phyloP scores from a whole-genome alignment of 129 eudicot species.

The Lactuca saligna region DNA sequence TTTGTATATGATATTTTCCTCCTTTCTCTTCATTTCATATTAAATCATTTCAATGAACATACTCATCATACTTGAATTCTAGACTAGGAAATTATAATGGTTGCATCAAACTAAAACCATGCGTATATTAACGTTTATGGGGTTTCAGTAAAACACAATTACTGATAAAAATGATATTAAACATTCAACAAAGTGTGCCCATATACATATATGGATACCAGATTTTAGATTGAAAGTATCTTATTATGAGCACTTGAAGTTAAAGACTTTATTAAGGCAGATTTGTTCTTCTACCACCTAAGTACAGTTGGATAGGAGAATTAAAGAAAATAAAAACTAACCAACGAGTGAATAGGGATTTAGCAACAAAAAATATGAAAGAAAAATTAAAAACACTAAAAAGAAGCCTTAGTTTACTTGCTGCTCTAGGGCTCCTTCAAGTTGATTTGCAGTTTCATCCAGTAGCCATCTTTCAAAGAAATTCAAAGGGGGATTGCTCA shows the following conservation, averaged over 20 bases:
- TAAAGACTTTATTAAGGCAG: constrained; percentile 30
- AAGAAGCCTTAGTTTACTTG: constrained; percentile 30
- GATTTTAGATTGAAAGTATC: neutral
- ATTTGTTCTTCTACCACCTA: constrained; percentile 29
- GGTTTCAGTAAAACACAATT: neutral
- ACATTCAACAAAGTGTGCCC: neutral
- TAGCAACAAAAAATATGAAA: neutral
- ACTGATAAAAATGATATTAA: neutral
- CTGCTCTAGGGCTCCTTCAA: constrained; percentile 29
- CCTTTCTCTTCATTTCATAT: neutral
- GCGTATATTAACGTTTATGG: neutral
- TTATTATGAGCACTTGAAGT: constrained; percentile 4
- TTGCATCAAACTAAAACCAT: neutral
- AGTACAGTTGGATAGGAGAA: constrained; percentile 30
- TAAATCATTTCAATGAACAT: neutral
- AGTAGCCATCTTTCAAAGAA: constrained; percentile 81
- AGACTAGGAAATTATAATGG: neutral
- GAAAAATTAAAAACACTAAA: neutral
- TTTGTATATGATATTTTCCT: neutral
- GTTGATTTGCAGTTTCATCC: constrained; percentile 61
- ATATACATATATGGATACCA: neutral
- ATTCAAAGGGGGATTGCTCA: constrained; percentile 53
- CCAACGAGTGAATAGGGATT: neutral
- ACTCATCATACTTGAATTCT: neutral
- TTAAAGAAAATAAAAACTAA: neutral